A percentile compares a stretch with the other conserved stretches of the same genome.
Conservation (phyloP, 1,284 basidiomycete species). For the Meripilus lineatus region DNA sequence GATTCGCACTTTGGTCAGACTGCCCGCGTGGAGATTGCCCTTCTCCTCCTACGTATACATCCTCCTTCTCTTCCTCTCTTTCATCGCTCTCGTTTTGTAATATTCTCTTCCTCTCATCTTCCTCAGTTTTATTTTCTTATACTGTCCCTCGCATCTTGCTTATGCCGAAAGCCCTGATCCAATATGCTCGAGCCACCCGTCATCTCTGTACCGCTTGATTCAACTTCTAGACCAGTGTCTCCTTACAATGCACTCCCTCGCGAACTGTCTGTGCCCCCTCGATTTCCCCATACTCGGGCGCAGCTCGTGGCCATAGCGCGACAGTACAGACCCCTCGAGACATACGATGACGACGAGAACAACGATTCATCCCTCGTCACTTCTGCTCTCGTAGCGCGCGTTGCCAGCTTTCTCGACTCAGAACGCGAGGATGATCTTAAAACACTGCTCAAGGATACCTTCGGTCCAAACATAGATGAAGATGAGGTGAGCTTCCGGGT, state of each 20-base stretch:
- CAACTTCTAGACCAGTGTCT: constrained; percentile 9
- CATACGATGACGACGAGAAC: constrained; percentile 43
- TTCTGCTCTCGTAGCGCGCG: constrained; percentile 56
- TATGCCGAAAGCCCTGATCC: constrained; percentile 9
- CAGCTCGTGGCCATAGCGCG: constrained; percentile 68
- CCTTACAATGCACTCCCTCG: constrained; percentile 10
- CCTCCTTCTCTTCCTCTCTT: neutral
- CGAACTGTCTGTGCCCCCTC: constrained; percentile 26
- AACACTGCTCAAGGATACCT: constrained; percentile 62
- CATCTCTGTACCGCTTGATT: constrained; percentile 15
- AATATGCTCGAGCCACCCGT: constrained; percentile 16
- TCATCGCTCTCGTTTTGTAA: neutral
- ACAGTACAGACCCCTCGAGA: constrained; percentile 56
- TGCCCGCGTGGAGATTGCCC: neutral
- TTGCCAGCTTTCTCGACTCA: constrained; percentile 67
- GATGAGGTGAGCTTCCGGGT: constrained; percentile 57
- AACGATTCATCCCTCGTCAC: constrained; percentile 52
- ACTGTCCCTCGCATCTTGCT: neutral
- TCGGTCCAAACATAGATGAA: constrained; percentile 57
- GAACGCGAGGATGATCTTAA: constrained; percentile 88
- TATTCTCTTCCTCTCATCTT: neutral
- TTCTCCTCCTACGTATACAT: neutral
- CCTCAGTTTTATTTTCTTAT: neutral
- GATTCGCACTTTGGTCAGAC: neutral
- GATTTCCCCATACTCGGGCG: constrained; percentile 76